Evolutionary conservation across 805 yeast species (phyloP).

Genomic region (Isabelozyma heimii): DNA sequence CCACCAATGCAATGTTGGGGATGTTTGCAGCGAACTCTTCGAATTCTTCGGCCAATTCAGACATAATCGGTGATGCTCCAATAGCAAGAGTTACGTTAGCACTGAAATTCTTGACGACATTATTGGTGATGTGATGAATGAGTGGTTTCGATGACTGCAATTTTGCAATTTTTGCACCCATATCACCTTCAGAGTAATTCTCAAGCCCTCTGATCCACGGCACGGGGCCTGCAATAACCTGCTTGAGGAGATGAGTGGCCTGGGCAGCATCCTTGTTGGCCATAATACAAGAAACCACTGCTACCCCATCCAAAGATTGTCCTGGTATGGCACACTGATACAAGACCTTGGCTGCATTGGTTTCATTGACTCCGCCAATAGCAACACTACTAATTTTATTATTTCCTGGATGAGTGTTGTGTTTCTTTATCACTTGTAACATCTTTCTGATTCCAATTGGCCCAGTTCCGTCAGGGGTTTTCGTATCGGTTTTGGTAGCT

Average conservation of each 20-base stretch:
- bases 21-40: slow-evolving; percentile 54
- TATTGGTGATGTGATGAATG: slow-evolving; percentile 84
- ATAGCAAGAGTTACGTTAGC: slow-evolving; percentile 83
- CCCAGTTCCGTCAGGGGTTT: slow-evolving; percentile 56
- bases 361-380: slow-evolving; percentile 74
- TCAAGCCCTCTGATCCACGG: slow-evolving; percentile 12
- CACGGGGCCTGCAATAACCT: slow-evolving; percentile 24
- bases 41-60: slow-evolving; percentile 68
- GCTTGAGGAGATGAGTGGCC: slow-evolving; percentile 44
- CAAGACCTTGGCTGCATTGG: slow-evolving; percentile 59
- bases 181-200: neutral
- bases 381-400: slow-evolving; percentile 58
- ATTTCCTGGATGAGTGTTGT: slow-evolving; percentile 18
- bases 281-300: slow-evolving; percentile 85
- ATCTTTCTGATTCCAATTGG: slow-evolving; percentile 60
- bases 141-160: slow-evolving; percentile 47
- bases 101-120: slow-evolving; percentile 83
- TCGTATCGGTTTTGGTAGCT: slow-evolving; percentile 56
- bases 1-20: slow-evolving; percentile 54
- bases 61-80: slow-evolving; percentile 89
- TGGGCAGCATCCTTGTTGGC: slow-evolving; percentile 52
- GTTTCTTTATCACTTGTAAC: slow-evolving; percentile 40
- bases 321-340: slow-evolving; percentile 47
- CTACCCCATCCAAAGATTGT: slow-evolving; percentile 69
- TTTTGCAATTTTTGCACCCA: slow-evolving; percentile 6